Conservation (phyloP, 2,329 filamentous ascomycete genomes). For the Fulvia fulva region DNA sequence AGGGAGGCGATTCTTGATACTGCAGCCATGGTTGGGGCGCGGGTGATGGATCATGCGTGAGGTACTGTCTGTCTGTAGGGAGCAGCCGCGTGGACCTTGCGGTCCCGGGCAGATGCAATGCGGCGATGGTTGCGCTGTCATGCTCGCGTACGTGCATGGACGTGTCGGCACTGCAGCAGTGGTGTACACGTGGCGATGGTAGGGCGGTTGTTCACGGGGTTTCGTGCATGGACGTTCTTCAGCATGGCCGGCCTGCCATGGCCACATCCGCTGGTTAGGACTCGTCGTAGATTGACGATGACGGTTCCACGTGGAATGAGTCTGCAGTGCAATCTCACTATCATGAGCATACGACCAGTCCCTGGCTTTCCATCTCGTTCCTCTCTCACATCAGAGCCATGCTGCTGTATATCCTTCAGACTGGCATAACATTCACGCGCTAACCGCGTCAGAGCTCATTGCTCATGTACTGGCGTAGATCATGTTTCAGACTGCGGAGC, state of each 20-base stretch:
- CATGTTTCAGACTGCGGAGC: neutral
- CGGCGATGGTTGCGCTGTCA: neutral
- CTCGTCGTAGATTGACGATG: neutral
- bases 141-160: neutral
- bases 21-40: slow-evolving; percentile 17
- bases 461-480: neutral
- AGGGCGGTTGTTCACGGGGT: neutral
- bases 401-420: slow-evolving; percentile 8
- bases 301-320: neutral
- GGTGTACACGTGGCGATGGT: neutral
- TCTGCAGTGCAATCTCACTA: neutral
- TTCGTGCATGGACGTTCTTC: too few species aligned
- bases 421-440: neutral
- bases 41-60: slow-evolving; percentile 11
- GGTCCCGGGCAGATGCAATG: neutral
- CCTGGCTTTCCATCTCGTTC: neutral
- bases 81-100: neutral
- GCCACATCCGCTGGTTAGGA: neutral
- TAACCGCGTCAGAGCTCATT: neutral
- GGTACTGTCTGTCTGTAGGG: neutral
- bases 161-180: neutral
- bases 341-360: neutral
- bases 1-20: slow-evolving; percentile 35
- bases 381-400: neutral
- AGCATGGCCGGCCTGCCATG: too few species aligned